Evolutionary conservation across 257 asterid species (phyloP).

Genomic region (Rhazya stricta): DNA sequence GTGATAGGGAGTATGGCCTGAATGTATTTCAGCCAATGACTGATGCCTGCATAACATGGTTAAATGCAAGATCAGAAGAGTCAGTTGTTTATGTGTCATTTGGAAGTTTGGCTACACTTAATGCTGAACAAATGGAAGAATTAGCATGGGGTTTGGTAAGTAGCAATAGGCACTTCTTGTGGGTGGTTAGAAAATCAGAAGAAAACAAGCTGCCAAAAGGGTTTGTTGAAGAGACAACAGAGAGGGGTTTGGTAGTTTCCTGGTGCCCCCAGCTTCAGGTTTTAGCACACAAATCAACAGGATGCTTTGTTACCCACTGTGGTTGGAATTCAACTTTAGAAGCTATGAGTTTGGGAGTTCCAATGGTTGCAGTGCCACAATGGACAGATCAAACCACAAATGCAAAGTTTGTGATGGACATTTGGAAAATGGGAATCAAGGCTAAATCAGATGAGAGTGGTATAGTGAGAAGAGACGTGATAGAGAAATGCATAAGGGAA

Average conservation of each 20-base stretch:
- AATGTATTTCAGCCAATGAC: slow-evolving; percentile 16
- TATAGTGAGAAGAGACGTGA: slow-evolving; percentile 28
- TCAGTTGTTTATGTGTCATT: slow-evolving; percentile 29
- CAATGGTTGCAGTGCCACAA: slow-evolving; percentile 28
- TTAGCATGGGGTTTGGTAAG: slow-evolving; percentile 29
- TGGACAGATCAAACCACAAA: slow-evolving; percentile 48
- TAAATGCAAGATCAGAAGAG: slow-evolving; percentile 1
- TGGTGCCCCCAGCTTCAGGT: slow-evolving; percentile 58
- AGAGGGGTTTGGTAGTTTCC: slow-evolving; percentile 39
- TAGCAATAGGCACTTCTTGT: slow-evolving; percentile 30
- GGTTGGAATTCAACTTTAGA: slow-evolving; percentile 64
- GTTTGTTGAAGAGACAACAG: slow-evolving; percentile 22
- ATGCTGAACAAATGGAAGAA: slow-evolving; percentile 21
- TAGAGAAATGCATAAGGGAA: slow-evolving; percentile 16
- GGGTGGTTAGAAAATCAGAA: slow-evolving; percentile 51
- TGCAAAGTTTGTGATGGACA: slow-evolving; percentile 33
- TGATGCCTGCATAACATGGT: slow-evolving; percentile 22
- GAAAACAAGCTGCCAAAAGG: slow-evolving; percentile 28
- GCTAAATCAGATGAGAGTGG: slow-evolving; percentile 26
- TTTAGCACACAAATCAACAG: slow-evolving; percentile 17
- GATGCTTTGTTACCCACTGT: slow-evolving; percentile 42
- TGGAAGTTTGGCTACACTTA: slow-evolving; percentile 22
- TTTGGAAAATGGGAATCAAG: slow-evolving; percentile 41
- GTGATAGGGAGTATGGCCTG: slow-evolving; percentile 22
- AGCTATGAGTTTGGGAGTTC: slow-evolving; percentile 31